A percentile compares a stretch with the other conserved stretches of the same genome.
phyloP scores from a whole-genome alignment of 169 alveolate species.

The Cystoisospora suis region DNA sequence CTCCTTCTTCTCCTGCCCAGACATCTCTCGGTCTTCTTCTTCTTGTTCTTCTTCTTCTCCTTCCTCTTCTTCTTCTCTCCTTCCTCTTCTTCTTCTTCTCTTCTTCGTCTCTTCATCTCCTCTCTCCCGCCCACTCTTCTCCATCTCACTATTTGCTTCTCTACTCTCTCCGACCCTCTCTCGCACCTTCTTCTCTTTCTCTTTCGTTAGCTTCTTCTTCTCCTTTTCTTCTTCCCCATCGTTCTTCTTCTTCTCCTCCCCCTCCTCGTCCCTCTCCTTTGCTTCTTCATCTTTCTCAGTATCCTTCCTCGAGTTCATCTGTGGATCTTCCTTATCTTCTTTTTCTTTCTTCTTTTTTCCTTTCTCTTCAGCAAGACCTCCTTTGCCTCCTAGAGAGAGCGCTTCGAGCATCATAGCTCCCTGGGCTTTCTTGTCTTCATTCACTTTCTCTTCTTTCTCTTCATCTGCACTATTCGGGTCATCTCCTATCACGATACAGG shows the following conservation, averaged over 20 bases:
- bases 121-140: neutral
- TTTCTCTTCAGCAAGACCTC: neutral
- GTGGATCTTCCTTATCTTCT: neutral
- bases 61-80: neutral
- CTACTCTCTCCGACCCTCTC: neutral
- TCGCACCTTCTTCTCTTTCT: neutral
- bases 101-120: neutral
- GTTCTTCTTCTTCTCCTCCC: neutral
- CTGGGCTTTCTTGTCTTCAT: constrained; percentile 17
- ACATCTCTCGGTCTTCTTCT: no score
- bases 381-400: neutral
- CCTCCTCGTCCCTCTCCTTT: neutral
- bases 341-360: neutral
- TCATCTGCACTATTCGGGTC: constrained; percentile 60
- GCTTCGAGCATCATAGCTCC: constrained; percentile 8
- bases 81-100: neutral
- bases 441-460: constrained; percentile 20
- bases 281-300: neutral
- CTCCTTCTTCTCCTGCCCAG: no score
- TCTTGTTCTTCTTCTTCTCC: neutral
- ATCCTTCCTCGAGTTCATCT: neutral
- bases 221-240: neutral
- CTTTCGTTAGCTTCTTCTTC: neutral
- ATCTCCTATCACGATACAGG: constrained; percentile 65
- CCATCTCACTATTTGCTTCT: no score